Conservation (phyloP, 2,329 filamentous ascomycete genomes). For the Ambrosiella xylebori region DNA sequence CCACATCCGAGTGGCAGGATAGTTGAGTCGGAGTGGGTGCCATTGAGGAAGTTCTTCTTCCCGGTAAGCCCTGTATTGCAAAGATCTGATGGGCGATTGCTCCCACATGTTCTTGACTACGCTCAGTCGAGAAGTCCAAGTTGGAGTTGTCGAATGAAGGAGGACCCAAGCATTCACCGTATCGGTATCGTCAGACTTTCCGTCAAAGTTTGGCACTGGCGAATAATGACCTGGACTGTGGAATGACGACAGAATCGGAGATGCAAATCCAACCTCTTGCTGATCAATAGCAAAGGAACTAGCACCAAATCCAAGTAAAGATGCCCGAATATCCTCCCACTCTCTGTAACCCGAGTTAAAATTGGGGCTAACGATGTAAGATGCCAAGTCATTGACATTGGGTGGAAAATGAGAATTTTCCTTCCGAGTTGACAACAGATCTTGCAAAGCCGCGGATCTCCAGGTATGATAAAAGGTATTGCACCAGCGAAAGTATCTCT, state of each 20-base stretch:
- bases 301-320: neutral
- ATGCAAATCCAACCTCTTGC: neutral
- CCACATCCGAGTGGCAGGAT: conserved; percentile 5
- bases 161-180: conserved; percentile 1
- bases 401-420: neutral
- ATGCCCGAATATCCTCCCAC: neutral
- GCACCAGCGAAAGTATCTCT: conserved; percentile 1
- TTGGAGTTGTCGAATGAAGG: neutral
- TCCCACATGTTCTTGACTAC: neutral
- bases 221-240: neutral
- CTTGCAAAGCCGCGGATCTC: neutral
- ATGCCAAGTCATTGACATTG: neutral
- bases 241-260: neutral
- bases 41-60: neutral
- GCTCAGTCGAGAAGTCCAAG: neutral
- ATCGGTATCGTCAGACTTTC: neutral
- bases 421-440: no score
- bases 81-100: neutral
- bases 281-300: neutral
- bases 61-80: neutral
- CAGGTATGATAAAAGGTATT: conserved; percentile 1
- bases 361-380: neutral
- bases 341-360: neutral
- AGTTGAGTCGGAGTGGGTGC: neutral
- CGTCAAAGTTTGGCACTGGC: neutral